A percentile compares a stretch with the other conserved stretches of the same genome.
phyloP scores from a whole-genome alignment of 306 rosid genomes.

The Oemleria cerasiformis region DNA sequence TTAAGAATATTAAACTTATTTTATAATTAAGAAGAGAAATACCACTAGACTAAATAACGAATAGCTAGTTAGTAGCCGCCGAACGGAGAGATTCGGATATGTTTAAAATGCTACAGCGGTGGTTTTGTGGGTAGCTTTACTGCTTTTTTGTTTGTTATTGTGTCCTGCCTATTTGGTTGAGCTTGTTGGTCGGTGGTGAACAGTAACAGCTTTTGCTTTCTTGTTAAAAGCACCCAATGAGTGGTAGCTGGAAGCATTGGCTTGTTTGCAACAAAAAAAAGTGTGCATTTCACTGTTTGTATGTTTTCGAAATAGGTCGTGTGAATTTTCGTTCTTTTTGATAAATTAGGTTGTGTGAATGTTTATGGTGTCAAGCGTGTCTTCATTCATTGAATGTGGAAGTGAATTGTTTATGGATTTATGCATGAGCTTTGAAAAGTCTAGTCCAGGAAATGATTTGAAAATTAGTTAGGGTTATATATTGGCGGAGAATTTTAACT shows the following conservation, averaged over 20 bases:
- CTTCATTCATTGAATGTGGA: neutral
- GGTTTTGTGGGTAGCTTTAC: neutral
- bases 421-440: neutral
- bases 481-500: too few species aligned
- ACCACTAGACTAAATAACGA: too few species aligned
- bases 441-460: neutral
- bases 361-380: neutral
- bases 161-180: slow-evolving; percentile 27
- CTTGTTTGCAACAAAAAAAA: neutral
- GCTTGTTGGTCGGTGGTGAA: slow-evolving; percentile 19
- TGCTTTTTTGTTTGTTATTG: slow-evolving; percentile 24
- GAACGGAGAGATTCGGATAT: slow-evolving; percentile 23
- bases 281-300: neutral
- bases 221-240: slow-evolving; percentile 11
- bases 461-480: neutral
- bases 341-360: too few species aligned
- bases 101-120: neutral
- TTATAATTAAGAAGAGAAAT: too few species aligned
- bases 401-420: neutral
- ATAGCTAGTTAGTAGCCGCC: neutral
- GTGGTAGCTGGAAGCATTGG: neutral
- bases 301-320: neutral
- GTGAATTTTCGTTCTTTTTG: neutral
- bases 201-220: slow-evolving; percentile 21
- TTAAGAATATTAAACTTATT: too few species aligned